Evolutionary conservation across 139 green algal species (phyloP).

Genomic region (Asterochloris erici): DNA sequence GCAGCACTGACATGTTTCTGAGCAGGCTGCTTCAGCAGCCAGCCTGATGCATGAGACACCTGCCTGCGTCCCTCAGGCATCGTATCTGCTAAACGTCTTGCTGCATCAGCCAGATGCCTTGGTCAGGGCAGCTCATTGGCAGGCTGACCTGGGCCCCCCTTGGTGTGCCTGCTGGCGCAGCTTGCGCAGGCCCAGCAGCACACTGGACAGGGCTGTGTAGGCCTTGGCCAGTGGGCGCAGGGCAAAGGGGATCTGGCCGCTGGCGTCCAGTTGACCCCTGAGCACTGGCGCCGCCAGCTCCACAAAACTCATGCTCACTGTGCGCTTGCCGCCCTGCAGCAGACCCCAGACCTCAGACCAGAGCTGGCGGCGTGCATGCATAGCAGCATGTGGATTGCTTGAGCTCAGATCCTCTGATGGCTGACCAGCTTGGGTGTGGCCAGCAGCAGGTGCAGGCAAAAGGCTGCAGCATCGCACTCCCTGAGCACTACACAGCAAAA

Average conservation of each 20-base stretch:
- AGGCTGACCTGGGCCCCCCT: not conserved
- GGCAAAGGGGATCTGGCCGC: not conserved
- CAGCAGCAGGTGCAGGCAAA: too few species aligned
- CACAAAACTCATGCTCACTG: not conserved
- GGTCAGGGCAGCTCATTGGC: not conserved
- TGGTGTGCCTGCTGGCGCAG: not conserved
- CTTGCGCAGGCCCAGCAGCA: conserved; percentile 6
- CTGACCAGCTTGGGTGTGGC: too few species aligned
- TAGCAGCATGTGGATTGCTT: too few species aligned
- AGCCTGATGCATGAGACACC: not conserved
- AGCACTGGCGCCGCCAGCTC: conserved; percentile 3
- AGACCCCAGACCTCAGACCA: too few species aligned
- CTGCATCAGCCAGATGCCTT: not conserved
- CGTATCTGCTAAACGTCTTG: not conserved
- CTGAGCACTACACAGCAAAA: too few species aligned
- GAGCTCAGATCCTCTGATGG: too few species aligned
- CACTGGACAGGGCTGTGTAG: conserved; percentile 10
- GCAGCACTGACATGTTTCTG: not conserved
- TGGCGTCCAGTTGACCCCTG: not conserved
- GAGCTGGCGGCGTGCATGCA: too few species aligned
- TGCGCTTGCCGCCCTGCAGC: too few species aligned
- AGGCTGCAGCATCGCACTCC: too few species aligned
- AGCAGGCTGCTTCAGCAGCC: not conserved
- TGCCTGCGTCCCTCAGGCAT: not conserved
- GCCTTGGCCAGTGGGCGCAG: conserved; percentile 3